Conservation (phyloP, 371 early-diverging fungal species). For the Actinomucor elegans region DNA sequence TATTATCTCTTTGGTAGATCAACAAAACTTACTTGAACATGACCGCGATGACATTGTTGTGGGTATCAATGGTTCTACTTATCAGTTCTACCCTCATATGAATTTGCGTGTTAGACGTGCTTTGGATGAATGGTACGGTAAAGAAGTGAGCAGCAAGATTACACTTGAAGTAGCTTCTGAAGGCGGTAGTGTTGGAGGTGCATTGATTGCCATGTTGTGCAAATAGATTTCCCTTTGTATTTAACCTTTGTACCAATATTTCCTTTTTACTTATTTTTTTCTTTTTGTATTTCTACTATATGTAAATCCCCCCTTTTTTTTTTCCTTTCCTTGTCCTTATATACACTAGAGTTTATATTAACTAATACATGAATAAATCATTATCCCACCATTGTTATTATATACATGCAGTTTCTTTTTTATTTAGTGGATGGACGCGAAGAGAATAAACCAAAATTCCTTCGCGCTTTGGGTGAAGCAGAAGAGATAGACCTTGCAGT, state of each 20-base stretch:
- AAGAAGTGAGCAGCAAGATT: conserved; percentile 25
- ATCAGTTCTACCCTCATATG: conserved; percentile 44
- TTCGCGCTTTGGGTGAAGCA: conserved; percentile 9
- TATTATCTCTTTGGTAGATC: conserved; percentile 39
- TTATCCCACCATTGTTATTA: not conserved
- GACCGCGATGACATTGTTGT: conserved; percentile 31
- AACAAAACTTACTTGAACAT: conserved; percentile 18
- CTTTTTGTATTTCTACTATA: not conserved
- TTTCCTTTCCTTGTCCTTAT: not conserved
- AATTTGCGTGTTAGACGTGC: conserved; percentile 28
- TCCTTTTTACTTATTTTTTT: not conserved
- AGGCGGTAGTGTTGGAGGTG: conserved; percentile 50
- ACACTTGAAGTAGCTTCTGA: conserved; percentile 41
- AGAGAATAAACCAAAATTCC: conserved; percentile 7
- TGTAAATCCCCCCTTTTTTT: not conserved
- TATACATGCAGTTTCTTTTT: not conserved
- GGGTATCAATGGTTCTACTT: conserved; percentile 48
- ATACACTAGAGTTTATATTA: not conserved
- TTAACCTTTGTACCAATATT: not conserved
- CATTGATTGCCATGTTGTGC: conserved; percentile 51
- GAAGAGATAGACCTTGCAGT: not conserved
- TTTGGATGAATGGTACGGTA: conserved; percentile 41
- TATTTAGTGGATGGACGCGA: not conserved
- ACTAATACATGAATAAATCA: not conserved
- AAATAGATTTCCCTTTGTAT: too few species aligned